Base-by-base conservation (phyloP, 192 early-diverging fungal species). In the Gamsiella multidivaricata region DNA sequence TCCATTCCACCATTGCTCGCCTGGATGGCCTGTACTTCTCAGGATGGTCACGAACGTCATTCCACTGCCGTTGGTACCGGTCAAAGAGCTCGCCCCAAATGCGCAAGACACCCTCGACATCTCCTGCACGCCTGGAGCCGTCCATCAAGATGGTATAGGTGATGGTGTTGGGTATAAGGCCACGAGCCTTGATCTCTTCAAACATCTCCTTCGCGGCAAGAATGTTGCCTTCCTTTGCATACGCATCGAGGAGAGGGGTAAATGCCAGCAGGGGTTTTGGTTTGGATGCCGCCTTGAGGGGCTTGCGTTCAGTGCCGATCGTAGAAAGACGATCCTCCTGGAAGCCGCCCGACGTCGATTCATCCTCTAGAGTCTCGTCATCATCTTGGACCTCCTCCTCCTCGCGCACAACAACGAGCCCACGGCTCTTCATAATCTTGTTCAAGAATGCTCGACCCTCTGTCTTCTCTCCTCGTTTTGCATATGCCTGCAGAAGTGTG, bases 71-170 rank as follows among this genome's bases (percentile, higher is more conserved):
- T 8, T 32, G 15, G 43, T 36, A 71, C 26, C 59, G 50, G 25
- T 55, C 55, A 69, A 62, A 68, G 10, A 85, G 39, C 34, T 76
- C 69, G n/a, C 76, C 34, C 84, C 85, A 88, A 50, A 88, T 69
- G 3, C 59, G 20, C 42, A 82, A 52, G 10, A 88, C 85, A 54
- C 56, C 71, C n/a, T 85, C 78, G 10, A 75, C 58, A 69, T 84
- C 69, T 3, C 60, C 69, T 14, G 70, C 80, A 29, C 70, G 54
- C 23, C 69, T 60, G 62, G 79, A 88, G 14, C 79, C 54, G 49
- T 80, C 69, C 85, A 88, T 86, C 12, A 88, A 53, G 3, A 82
- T 80, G 6, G 79, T 74, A 41, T 82, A 88, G 3, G 75, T 67
- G 33, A 68, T 26, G 3, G 52, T 39, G 53, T 79, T 84, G 29